Evolutionary conservation across 331 rosid genomes (phyloP).

Genomic region (Dryas integrifolia): DNA sequence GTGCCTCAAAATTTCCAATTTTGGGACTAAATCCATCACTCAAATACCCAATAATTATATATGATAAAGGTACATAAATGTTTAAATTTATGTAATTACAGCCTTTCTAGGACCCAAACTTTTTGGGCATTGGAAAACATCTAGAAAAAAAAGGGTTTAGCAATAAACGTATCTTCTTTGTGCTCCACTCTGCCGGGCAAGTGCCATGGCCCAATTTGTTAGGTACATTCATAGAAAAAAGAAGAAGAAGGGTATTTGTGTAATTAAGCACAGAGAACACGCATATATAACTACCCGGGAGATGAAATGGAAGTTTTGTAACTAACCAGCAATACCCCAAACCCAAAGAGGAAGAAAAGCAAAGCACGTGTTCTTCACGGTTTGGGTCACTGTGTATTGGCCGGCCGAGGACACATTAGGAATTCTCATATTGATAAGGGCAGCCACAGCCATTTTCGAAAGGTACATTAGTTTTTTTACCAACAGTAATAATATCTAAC

Average conservation of each 20-base stretch:
- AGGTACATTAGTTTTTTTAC: no score
- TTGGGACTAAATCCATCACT: no score
- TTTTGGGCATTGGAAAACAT: no score
- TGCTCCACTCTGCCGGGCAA: background rate
- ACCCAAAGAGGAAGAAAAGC: background rate
- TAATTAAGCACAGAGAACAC: background rate
- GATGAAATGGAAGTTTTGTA: no score
- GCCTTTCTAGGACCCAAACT: no score
- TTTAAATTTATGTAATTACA: no score
- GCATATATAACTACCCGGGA: background rate
- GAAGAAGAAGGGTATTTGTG: background rate
- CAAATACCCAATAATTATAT: no score
- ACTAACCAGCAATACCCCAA: no score
- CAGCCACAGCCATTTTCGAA: background rate
- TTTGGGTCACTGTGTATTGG: background rate
- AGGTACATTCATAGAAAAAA: background rate
- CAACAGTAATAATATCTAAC: no score
- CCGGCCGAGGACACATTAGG: constrained; percentile 1
- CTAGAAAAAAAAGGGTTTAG: no score
- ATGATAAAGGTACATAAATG: no score
- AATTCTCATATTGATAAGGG: background rate
- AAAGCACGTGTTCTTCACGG: constrained; percentile 35
- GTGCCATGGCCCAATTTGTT: background rate
- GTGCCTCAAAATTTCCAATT: no score
- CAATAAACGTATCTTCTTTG: background rate